Conservation (phyloP, 2,329 filamentous ascomycete genomes). For the Colletotrichum sp. region DNA sequence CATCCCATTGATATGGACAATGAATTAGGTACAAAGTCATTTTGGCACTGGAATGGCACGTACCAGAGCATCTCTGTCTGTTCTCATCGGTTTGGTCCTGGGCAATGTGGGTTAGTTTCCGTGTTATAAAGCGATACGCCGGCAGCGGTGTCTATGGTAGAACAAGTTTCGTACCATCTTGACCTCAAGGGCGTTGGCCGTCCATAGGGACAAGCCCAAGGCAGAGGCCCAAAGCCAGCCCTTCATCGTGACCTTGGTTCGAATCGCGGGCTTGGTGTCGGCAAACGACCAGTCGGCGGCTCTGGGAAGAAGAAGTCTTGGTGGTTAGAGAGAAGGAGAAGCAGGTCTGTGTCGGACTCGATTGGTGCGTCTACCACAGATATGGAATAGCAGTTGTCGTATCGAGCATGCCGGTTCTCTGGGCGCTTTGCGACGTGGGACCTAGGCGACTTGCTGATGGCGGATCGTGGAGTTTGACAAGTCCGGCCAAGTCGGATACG, state of each 20-base stretch:
- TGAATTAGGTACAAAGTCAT: background rate
- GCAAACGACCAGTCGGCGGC: background rate
- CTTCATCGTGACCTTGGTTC: constrained; percentile 51
- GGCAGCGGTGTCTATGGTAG: background rate
- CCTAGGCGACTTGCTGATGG: background rate
- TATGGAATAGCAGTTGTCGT: background rate
- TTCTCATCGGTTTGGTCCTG: constrained; percentile 80
- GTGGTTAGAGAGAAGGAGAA: background rate
- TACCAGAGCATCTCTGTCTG: constrained; percentile 78
- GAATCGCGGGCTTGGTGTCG: background rate
- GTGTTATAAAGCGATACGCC: constrained; percentile 6
- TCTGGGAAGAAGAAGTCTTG: background rate
- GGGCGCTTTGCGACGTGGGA: background rate
- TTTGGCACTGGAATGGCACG: too few relatives aligned
- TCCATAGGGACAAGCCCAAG: constrained; percentile 60
- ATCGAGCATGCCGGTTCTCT: constrained; percentile 1
- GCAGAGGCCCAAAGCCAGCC: constrained; percentile 55
- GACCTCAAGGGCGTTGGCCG: constrained; percentile 62
- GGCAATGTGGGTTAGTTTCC: background rate
- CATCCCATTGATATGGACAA: background rate
- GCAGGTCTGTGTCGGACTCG: background rate
- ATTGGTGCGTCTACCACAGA: background rate
- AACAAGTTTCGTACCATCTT: constrained; percentile 50
- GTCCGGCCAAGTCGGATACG: constrained; percentile 8
- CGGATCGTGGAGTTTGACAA: background rate